Conservation (phyloP, 1,284 basidiomycete species). For the Gymnopus androsaceus region DNA sequence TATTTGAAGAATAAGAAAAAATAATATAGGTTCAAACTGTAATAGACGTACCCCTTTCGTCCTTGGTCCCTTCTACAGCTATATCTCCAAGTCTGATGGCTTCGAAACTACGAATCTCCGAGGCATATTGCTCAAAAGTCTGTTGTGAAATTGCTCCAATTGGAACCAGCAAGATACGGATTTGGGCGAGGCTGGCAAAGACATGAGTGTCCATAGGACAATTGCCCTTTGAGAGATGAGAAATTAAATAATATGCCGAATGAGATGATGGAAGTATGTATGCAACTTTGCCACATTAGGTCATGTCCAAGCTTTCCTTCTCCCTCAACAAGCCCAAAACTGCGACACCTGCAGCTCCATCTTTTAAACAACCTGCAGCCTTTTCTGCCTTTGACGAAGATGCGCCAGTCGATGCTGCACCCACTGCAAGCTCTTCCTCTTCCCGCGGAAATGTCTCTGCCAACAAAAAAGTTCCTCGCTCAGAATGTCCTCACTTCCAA, state of each 20-base stretch:
- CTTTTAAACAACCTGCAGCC: constrained; percentile 60
- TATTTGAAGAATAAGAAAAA: constrained; percentile 30
- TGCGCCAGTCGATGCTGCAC: constrained; percentile 51
- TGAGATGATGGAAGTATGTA: not conserved
- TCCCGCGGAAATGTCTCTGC: constrained; percentile 37
- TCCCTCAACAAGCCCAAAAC: constrained; percentile 66
- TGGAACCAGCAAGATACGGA: constrained; percentile 76
- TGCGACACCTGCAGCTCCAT: constrained; percentile 51
- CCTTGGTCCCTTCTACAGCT: constrained; percentile 67
- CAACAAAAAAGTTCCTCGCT: constrained; percentile 58
- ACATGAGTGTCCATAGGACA: constrained; percentile 63
- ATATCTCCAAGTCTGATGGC: constrained; percentile 77
- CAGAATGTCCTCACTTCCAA: constrained; percentile 62
- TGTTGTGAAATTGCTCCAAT: constrained; percentile 68
- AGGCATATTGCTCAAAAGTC: constrained; percentile 68
- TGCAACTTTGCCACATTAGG: not conserved
- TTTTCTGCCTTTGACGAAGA: constrained; percentile 69
- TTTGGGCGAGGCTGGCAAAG: constrained; percentile 78
- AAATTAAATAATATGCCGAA: not conserved
- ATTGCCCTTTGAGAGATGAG: not conserved
- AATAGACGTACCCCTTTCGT: constrained; percentile 65
- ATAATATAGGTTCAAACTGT: constrained; percentile 4
- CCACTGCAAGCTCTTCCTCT: constrained; percentile 36
- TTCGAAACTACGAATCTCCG: constrained; percentile 71
- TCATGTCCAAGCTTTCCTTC: constrained; percentile 78